These are phyloP conservation scores for Afroboletus lepidellus DNA, from an alignment of 1,284 basidiomycete genomes.

Conservation along the genomic window DNA sequence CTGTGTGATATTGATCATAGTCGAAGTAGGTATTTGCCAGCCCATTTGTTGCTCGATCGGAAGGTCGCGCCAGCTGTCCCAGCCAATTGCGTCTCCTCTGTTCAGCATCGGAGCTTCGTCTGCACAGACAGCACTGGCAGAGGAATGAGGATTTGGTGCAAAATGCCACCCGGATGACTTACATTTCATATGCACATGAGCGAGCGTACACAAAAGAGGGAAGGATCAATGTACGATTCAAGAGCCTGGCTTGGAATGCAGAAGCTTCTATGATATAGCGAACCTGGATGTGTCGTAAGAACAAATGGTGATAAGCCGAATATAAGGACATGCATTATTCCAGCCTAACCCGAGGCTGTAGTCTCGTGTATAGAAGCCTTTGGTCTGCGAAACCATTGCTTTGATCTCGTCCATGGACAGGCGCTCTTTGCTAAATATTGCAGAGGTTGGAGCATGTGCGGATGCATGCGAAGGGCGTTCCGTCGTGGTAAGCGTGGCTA, in stretches of 20 bases:
- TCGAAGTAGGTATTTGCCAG: conserved; percentile 35
- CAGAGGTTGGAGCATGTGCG: not conserved
- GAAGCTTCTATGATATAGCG: conserved; percentile 42
- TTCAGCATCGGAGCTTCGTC: conserved; percentile 39
- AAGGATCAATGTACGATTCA: conserved; percentile 40
- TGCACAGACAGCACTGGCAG: conserved; percentile 29
- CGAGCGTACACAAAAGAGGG: conserved; percentile 43
- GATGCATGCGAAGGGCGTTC: conserved; percentile 1
- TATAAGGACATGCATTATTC: conserved; percentile 35
- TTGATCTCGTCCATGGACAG: conserved; percentile 21
- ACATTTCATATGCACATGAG: conserved; percentile 37
- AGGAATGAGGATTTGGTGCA: not conserved
- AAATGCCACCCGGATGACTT: conserved; percentile 8
- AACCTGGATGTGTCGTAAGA: conserved; percentile 25
- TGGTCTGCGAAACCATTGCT: conserved; percentile 31
- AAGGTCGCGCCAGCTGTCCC: conserved; percentile 34
- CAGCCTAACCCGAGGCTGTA: conserved; percentile 40
- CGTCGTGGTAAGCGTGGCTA: not conserved
- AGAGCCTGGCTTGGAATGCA: conserved; percentile 35
- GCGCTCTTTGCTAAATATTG: conserved; percentile 11
- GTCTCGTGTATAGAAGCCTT: conserved; percentile 38
- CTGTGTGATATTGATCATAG: conserved; percentile 42
- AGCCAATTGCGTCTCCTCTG: conserved; percentile 36
- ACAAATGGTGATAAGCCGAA: not conserved
- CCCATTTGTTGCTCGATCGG: conserved; percentile 39